Conservation (phyloP, 768 basidiomycete species). For the Candolleomyces eurysporus region DNA sequence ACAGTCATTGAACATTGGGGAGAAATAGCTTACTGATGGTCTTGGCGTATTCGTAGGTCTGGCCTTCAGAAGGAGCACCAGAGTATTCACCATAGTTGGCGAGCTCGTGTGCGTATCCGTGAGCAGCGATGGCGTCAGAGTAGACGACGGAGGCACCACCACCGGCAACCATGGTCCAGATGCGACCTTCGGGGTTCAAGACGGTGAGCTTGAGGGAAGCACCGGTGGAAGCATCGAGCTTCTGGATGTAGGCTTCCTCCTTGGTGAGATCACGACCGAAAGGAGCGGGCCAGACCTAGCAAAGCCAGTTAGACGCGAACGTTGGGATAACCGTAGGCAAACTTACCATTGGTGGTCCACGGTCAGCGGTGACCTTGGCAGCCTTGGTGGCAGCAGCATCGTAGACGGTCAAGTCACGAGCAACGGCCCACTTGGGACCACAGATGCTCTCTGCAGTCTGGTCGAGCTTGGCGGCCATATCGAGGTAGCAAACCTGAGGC, state of each 20-base stretch:
- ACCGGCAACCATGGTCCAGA: conserved; percentile 99
- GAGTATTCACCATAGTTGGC: conserved; percentile 99
- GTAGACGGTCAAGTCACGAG: conserved; percentile 82
- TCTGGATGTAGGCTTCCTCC: conserved; percentile 99
- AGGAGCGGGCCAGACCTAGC: conserved; percentile 80
- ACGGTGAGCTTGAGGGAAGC: conserved; percentile 98
- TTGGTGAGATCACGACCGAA: conserved; percentile 98
- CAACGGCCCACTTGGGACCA: conserved; percentile 98
- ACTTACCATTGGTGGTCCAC: conserved; percentile 92
- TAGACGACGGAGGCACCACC: conserved; percentile 77
- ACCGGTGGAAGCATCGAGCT: conserved; percentile 94
- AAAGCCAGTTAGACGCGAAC: neutral
- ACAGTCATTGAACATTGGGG: neutral
- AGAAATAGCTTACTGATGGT: conserved; percentile 71
- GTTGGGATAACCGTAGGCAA: conserved; percentile 8
- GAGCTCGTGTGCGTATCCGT: conserved; percentile 94
- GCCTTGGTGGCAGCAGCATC: conserved; percentile 49
- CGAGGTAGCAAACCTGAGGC: conserved; percentile 89
- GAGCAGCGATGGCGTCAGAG: conserved; percentile 82
- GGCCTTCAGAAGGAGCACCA: conserved; percentile 95
- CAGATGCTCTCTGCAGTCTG: conserved; percentile 98
- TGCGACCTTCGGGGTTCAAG: conserved; percentile 88
- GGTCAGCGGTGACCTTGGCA: conserved; percentile 73
- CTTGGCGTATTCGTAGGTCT: conserved; percentile 99
- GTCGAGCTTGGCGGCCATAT: conserved; percentile 99